These are phyloP conservation scores for Leishmania aethiopica DNA, from an alignment of 208 protist genomes.

Conservation along the genomic window DNA sequence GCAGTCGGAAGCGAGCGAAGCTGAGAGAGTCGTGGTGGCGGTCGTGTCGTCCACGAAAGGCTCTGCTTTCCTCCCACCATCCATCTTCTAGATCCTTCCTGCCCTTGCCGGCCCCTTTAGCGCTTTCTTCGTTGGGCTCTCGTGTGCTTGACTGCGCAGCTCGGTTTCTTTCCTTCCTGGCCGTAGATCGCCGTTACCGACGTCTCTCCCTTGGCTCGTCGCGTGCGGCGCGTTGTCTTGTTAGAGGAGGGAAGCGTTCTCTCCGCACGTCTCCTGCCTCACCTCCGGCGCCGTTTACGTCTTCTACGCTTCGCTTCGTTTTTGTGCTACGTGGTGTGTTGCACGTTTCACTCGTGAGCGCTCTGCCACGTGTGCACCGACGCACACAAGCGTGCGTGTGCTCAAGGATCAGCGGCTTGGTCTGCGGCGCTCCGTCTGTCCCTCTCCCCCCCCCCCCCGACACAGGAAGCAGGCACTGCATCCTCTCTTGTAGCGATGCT, in stretches of 20 bases:
- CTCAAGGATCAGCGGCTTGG: background rate
- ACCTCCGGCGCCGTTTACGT: background rate
- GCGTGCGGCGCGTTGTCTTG: background rate
- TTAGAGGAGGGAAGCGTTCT: background rate
- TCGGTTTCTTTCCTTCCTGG: background rate
- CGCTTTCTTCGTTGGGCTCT: background rate
- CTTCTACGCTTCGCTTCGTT: background rate
- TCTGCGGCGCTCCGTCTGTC: no score
- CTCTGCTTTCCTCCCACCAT: conserved; percentile 9
- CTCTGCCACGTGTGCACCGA: background rate
- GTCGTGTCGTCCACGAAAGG: background rate
- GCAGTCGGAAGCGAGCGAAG: background rate
- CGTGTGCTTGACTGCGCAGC: background rate
- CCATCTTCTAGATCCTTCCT: background rate
- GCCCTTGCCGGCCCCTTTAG: background rate
- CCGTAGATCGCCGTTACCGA: background rate
- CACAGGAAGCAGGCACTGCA: no score
- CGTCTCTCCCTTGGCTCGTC: background rate
- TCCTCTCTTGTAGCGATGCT: conserved; percentile 34
- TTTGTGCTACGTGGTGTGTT: background rate
- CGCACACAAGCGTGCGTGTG: background rate
- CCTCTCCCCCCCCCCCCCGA: background rate
- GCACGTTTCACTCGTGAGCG: background rate
- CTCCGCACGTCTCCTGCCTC: background rate
- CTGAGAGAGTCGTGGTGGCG: background rate